phyloP scores from a whole-genome alignment of 768 basidiomycete species.

The Amanita pseudoporphyria region DNA sequence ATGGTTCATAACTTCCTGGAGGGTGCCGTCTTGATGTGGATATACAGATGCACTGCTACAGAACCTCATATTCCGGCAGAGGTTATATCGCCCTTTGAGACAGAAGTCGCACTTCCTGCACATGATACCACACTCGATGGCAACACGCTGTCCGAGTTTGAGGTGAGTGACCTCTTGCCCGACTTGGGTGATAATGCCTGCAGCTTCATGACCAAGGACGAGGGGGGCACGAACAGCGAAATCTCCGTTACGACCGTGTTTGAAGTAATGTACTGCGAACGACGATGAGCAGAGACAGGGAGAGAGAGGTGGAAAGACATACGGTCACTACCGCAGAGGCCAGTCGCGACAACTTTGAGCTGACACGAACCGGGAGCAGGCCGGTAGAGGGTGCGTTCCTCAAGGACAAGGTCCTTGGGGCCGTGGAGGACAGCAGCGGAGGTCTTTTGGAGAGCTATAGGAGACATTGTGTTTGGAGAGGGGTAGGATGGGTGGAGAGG shows the following conservation, averaged over 20 bases:
- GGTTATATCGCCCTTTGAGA: conserved; percentile 76
- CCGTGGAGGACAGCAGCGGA: conserved; percentile 78
- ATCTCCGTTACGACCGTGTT: conserved; percentile 84
- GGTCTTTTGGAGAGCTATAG: conserved; percentile 42
- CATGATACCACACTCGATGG: conserved; percentile 88
- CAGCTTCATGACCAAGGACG: conserved; percentile 89
- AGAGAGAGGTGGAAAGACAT: conserved; percentile 18
- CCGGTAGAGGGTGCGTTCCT: conserved; percentile 62
- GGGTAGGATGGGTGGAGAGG: conserved; percentile 13
- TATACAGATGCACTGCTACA: conserved; percentile 84
- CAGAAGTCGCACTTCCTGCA: conserved; percentile 72
- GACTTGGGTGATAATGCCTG: conserved; percentile 81
- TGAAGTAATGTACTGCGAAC: conserved; percentile 78
- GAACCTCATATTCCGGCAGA: conserved; percentile 87
- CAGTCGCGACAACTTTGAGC: conserved; percentile 73
- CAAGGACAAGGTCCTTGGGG: conserved; percentile 71
- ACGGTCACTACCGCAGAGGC: conserved; percentile 86
- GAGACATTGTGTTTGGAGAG: conserved; percentile 22
- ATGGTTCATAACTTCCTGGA: conserved; percentile 84
- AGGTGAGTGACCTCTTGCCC: conserved; percentile 60
- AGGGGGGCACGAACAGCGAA: conserved; percentile 81
- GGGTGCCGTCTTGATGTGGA: conserved; percentile 89
- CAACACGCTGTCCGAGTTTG: conserved; percentile 76
- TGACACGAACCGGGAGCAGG: conserved; percentile 70
- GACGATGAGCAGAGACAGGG: background rate